Conservation (phyloP, 2,329 filamentous ascomycete species). For the Didymosphaeria variabile region DNA sequence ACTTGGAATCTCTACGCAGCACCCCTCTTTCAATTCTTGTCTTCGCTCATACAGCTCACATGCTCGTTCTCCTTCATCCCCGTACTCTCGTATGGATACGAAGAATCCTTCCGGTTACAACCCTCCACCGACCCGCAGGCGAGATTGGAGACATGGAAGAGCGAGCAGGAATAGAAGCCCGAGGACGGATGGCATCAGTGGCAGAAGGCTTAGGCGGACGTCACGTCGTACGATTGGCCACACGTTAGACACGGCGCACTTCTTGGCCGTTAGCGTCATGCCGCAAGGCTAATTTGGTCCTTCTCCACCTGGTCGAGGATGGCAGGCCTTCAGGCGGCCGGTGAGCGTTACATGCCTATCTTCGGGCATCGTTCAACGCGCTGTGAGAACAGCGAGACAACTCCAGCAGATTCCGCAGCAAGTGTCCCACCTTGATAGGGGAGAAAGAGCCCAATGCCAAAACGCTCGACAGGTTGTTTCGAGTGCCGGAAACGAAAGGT, state of each 20-base stretch:
- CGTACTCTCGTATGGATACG: background rate
- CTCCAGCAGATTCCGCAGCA: background rate
- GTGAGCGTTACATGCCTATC: background rate
- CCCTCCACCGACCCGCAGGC: background rate
- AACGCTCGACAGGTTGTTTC: conserved; percentile 48
- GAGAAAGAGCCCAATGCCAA: conserved; percentile 37
- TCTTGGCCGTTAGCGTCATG: conserved; percentile 14
- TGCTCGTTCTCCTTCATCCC: background rate
- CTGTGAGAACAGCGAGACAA: background rate
- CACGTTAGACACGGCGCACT: conserved; percentile 7
- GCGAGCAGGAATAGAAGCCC: conserved; percentile 6
- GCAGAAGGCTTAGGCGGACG: conserved; percentile 1
- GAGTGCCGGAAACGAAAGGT: conserved; percentile 50
- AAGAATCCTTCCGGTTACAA: background rate
- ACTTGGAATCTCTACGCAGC: background rate
- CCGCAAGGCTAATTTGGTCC: conserved; percentile 6
- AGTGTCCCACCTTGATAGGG: background rate
- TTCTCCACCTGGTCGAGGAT: background rate
- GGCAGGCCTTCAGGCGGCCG: background rate
- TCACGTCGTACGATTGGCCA: conserved; percentile 7
- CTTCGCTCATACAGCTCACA: background rate
- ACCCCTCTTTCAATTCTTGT: background rate
- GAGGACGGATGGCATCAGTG: background rate
- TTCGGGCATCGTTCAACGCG: background rate
- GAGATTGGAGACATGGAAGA: conserved; percentile 7